Conservation (phyloP, 768 basidiomycete species). For the Cyathus striatus region DNA sequence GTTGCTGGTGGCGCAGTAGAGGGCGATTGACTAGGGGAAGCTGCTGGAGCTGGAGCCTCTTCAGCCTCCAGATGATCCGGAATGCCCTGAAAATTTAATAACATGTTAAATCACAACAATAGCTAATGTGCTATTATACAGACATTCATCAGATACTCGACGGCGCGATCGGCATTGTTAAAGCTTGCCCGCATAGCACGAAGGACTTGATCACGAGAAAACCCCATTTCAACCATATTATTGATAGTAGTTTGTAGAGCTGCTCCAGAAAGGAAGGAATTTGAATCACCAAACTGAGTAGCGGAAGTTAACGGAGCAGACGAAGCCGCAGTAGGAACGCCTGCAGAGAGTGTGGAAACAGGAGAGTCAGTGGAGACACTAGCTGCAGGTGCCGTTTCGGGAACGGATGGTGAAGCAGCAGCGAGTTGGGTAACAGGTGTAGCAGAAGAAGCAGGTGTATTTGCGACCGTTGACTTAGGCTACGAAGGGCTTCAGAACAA, state of each 20-base stretch:
- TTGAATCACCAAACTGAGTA: conserved; percentile 37
- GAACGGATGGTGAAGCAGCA: conserved; percentile 14
- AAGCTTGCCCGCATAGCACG: conserved; percentile 87
- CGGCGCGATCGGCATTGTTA: conserved; percentile 97
- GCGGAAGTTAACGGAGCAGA: conserved; percentile 28
- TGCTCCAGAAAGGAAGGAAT: conserved; percentile 71
- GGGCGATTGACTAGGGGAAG: conserved; percentile 22
- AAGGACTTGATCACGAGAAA: conserved; percentile 76
- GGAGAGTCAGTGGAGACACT: conserved; percentile 22
- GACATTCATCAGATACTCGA: conserved; percentile 96
- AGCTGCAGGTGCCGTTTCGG: conserved; percentile 16
- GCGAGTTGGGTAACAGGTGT: conserved; percentile 20
- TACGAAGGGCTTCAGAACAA: too few relatives aligned
- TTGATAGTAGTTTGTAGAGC: conserved; percentile 72
- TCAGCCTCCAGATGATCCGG: conserved; percentile 63
- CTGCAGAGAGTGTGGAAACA: conserved; percentile 16
- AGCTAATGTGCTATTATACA: too few relatives aligned
- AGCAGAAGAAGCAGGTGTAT: conserved; percentile 27
- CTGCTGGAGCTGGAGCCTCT: conserved; percentile 24
- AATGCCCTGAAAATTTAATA: too few relatives aligned
- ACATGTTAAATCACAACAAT: too few relatives aligned
- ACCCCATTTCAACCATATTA: conserved; percentile 95
- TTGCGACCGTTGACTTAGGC: conserved; percentile 15
- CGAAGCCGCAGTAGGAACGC: conserved; percentile 24
- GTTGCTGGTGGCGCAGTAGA: conserved; percentile 29